These are phyloP conservation scores for Penicillium glabrum DNA, from an alignment of 2,329 filamentous ascomycete species.

Conservation along the genomic window DNA sequence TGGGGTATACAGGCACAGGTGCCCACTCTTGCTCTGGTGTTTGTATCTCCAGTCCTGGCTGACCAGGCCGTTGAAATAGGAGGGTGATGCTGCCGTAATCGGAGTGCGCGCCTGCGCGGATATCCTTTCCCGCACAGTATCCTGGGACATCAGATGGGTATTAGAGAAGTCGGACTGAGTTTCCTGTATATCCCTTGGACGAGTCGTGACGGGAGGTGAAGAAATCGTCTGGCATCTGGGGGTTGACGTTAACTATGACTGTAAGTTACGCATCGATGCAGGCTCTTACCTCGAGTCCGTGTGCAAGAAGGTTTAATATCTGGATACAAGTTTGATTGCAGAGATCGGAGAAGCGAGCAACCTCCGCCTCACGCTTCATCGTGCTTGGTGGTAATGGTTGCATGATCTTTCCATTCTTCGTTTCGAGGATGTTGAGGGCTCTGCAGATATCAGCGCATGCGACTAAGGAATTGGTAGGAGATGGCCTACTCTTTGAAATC, in stretches of 20 bases:
- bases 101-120: slow-evolving; percentile 8
- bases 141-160: slow-evolving; percentile 2
- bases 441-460: not conserved
- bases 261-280: no score
- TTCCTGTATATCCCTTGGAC: not conserved
- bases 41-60: slow-evolving; percentile 6
- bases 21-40: slow-evolving; percentile 1
- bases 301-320: slow-evolving; percentile 1
- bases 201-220: slow-evolving; percentile 8
- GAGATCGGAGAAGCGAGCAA: slow-evolving; percentile 1
- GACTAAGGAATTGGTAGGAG: not conserved
- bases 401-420: slow-evolving; percentile 1
- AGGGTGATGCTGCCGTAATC: slow-evolving; percentile 10
- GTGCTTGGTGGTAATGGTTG: slow-evolving; percentile 1
- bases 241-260: not conserved
- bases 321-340: slow-evolving; percentile 6
- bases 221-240: slow-evolving; percentile 1
- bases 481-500: slow-evolving; percentile 8
- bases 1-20: slow-evolving; percentile 3
- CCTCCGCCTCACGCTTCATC: not conserved
- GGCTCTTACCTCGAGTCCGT: slow-evolving; percentile 1
- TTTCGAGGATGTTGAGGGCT: slow-evolving; percentile 4
- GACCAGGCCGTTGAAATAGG: slow-evolving; percentile 2
- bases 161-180: slow-evolving; percentile 4
- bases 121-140: slow-evolving; percentile 4